These are phyloP conservation scores for Priceomyces fermenticarens DNA, from an alignment of 805 yeast species.

Conservation along the genomic window DNA sequence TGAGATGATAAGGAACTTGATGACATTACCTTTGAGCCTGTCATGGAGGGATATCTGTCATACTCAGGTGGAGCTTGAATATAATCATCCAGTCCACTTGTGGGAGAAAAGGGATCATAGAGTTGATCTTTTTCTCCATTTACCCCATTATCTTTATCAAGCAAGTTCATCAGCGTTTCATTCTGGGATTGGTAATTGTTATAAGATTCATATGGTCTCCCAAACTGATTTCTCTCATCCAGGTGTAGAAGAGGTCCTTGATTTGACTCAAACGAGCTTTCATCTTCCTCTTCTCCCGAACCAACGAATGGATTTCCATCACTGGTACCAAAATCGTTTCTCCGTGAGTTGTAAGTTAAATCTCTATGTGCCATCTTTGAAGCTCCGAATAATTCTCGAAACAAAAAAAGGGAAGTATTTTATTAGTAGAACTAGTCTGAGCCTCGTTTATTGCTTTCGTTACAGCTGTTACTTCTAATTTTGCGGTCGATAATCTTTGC, in stretches of 20 bases:
- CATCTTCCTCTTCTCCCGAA: constrained; percentile 6
- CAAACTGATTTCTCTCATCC: constrained; percentile 8
- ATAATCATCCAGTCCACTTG: constrained; percentile 10
- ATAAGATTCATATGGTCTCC: constrained; percentile 24
- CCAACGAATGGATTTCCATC: constrained; percentile 8
- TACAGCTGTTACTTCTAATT: too few relatives aligned
- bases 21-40: constrained; percentile 57
- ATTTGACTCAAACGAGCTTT: constrained; percentile 8
- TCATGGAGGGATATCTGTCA: constrained; percentile 67
- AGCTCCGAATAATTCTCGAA: background rate
- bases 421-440: too few relatives aligned
- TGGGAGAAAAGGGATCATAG: constrained; percentile 1
- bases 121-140: constrained; percentile 1
- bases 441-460: too few relatives aligned
- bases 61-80: constrained; percentile 50
- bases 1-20: constrained; percentile 33
- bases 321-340: constrained; percentile 1
- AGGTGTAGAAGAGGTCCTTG: constrained; percentile 6
- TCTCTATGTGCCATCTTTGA: constrained; percentile 11
- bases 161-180: constrained; percentile 26
- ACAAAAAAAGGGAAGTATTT: too few relatives aligned
- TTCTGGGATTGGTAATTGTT: constrained; percentile 38
- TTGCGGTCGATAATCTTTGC: too few relatives aligned
- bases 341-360: constrained; percentile 21
- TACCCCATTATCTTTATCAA: constrained; percentile 11